Evolutionary conservation across 139 green algal species (phyloP), one percentile per base, ranked within the genome.

Genomic region (Mychonastes homosphaera): DNA sequence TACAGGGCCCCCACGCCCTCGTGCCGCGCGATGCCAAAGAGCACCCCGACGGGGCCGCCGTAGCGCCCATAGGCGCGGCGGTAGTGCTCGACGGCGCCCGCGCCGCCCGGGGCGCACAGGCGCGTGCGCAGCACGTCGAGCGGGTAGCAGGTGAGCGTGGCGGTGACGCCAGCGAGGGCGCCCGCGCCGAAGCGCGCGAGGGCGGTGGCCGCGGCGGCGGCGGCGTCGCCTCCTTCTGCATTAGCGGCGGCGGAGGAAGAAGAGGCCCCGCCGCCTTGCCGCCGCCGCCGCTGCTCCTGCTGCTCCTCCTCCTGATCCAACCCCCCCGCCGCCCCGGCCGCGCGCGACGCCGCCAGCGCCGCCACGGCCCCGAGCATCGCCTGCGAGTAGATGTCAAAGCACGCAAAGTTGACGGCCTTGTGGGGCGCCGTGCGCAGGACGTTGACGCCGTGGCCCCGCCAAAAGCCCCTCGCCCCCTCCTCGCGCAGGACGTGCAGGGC

Each of bases 321-420:
- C n/a, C n/a, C n/a, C n/a, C n/a, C n/a, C n/a, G n/a, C n/a, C n/a
- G n/a, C n/a, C n/a, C n/a, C n/a, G n/a, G n/a, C n/a, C n/a, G n/a
- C n/a, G n/a, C n/a, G n/a, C n/a, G n/a, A n/a, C n/a, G n/a, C n/a
- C n/a, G n/a, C n/a, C n/a, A n/a, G n/a, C n/a, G n/a, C 3, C 3
- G 24, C 4, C 24, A 40, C 58, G 16, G 71, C 27, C 19, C 23
- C 9, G 21, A 67, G 21, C 19, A 85, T 46, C n/a, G 60, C 43
- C 12, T 67, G 73, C 28, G 72, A 64, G 67, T 79, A 87, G 32
- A 71, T 64, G 57, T 92, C 84, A 65, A 84, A 92, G 6, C 67
- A 79, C 27, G 74, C 84, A 63, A 87, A 92, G 60, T 92, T 92
- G 61, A 91, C 46, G 1, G 84, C 76, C 72, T 86, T 89, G 71